These are phyloP conservation scores for Basipetospora sp. DNA, from an alignment of 2,329 filamentous ascomycete species.

Conservation along the genomic window DNA sequence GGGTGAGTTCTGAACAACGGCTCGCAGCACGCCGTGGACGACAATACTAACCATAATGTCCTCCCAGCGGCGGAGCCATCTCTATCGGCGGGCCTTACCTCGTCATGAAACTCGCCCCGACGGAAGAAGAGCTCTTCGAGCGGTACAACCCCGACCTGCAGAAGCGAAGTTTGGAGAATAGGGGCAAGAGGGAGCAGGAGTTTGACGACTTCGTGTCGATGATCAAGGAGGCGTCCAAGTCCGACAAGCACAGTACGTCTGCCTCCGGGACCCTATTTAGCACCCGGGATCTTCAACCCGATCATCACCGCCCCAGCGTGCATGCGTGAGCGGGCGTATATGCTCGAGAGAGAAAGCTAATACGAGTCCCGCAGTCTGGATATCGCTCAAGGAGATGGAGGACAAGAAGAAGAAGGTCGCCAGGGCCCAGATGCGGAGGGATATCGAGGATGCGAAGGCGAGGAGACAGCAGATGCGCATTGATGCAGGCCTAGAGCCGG, in stretches of 20 bases:
- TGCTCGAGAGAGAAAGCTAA: constrained; percentile 2
- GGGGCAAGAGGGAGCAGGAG: constrained; percentile 62
- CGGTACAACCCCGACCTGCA: constrained; percentile 92
- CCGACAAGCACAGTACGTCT: constrained; percentile 71
- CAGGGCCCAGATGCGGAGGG: constrained; percentile 20
- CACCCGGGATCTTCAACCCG: no score
- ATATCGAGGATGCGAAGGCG: constrained; percentile 26
- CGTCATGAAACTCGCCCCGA: constrained; percentile 64
- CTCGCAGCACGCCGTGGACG: constrained; percentile 8
- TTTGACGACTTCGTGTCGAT: constrained; percentile 76
- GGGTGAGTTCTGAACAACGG: no score
- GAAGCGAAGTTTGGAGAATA: constrained; percentile 66
- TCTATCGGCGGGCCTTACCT: constrained; percentile 75
- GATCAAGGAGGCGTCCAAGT: constrained; percentile 80
- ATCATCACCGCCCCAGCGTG: no score
- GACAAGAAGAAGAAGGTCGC: constrained; percentile 25
- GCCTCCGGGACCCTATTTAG: not conserved
- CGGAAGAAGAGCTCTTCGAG: constrained; percentile 83
- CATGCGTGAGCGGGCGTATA: no score
- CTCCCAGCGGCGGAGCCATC: constrained; percentile 49
- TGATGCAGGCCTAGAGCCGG: constrained; percentile 29
- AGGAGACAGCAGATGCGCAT: constrained; percentile 34
- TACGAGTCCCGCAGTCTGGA: constrained; percentile 27
- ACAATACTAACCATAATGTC: constrained; percentile 7
- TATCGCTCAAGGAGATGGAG: constrained; percentile 34